Evolutionary conservation across 768 basidiomycete genomes (phyloP).

Genomic region (Cyathus striatus): DNA sequence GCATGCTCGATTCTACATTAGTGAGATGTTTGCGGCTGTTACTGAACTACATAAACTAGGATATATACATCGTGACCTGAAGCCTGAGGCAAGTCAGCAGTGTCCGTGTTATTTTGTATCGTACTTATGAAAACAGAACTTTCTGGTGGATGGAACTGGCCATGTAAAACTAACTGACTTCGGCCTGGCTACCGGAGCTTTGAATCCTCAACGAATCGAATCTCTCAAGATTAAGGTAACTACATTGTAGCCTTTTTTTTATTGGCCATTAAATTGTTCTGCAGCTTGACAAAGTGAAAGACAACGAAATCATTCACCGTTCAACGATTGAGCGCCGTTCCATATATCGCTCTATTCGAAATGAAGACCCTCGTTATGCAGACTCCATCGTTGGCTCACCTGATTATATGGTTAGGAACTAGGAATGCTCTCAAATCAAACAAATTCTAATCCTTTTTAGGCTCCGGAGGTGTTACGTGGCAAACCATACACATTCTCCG

Average conservation of each 20-base stretch:
- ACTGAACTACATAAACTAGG: constrained; percentile 95
- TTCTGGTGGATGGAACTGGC: constrained; percentile 90
- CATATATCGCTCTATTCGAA: constrained; percentile 87
- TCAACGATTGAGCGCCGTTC: constrained; percentile 93
- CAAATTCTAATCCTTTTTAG: constrained; percentile 20
- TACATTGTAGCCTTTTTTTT: neutral
- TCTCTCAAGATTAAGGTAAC: constrained; percentile 86
- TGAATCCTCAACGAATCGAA: constrained; percentile 93
- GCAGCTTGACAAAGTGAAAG: constrained; percentile 94
- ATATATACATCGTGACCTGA: constrained; percentile 93
- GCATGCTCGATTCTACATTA: constrained; percentile 94
- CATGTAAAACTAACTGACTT: constrained; percentile 99
- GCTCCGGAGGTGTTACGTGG: constrained; percentile 90
- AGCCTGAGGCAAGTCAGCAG: neutral
- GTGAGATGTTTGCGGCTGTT: constrained; percentile 95
- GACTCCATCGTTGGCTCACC: constrained; percentile 98
- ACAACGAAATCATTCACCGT: constrained; percentile 82
- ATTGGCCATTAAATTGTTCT: constrained; percentile 1
- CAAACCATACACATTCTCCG: constrained; percentile 91
- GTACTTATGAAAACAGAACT: constrained; percentile 58
- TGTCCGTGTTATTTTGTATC: neutral
- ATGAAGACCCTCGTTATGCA: constrained; percentile 88
- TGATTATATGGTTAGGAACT: constrained; percentile 80
- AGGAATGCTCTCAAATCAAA: neutral
- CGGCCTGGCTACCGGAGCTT: constrained; percentile 91